Evolutionary conservation across 2,329 filamentous ascomycete species (phyloP).

Genomic region (Cladophialophora bantiana): DNA sequence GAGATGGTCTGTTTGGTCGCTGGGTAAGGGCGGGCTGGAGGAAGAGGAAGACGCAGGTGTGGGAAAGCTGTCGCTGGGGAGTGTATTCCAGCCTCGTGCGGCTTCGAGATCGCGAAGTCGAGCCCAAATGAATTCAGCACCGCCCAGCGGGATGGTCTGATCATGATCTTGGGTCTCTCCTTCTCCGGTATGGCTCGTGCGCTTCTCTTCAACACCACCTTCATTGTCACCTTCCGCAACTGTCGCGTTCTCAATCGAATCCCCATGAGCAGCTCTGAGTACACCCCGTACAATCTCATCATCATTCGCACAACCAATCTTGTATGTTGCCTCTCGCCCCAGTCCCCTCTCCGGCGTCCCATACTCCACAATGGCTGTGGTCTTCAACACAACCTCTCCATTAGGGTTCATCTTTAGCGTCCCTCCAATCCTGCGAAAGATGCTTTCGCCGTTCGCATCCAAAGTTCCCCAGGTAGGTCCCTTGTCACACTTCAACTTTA

Average conservation of each 20-base stretch:
- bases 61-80: constrained; percentile 16
- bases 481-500: constrained; percentile 95
- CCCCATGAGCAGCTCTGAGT: constrained; percentile 41
- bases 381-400: constrained; percentile 42
- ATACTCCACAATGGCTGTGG: constrained; percentile 80
- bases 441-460: constrained; percentile 80
- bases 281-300: constrained; percentile 64
- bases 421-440: constrained; percentile 81
- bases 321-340: constrained; percentile 62
- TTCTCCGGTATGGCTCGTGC: neutral
- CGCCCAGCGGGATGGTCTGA: constrained; percentile 54
- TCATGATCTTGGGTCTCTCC: neutral
- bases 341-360: constrained; percentile 74
- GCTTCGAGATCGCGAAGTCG: constrained; percentile 68
- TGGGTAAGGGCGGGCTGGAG: constrained; percentile 12
- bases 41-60: constrained; percentile 15
- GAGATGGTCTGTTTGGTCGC: constrained; percentile 44
- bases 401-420: constrained; percentile 51
- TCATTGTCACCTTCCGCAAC: neutral
- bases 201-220: neutral
- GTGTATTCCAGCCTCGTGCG: constrained; percentile 61
- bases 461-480: constrained; percentile 84
- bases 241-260: neutral
- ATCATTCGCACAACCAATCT: constrained; percentile 65
- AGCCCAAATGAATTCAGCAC: constrained; percentile 69